phyloP scores from a whole-genome alignment of 352 stramenopile genomes.

The Phytophthora uliginosa region DNA sequence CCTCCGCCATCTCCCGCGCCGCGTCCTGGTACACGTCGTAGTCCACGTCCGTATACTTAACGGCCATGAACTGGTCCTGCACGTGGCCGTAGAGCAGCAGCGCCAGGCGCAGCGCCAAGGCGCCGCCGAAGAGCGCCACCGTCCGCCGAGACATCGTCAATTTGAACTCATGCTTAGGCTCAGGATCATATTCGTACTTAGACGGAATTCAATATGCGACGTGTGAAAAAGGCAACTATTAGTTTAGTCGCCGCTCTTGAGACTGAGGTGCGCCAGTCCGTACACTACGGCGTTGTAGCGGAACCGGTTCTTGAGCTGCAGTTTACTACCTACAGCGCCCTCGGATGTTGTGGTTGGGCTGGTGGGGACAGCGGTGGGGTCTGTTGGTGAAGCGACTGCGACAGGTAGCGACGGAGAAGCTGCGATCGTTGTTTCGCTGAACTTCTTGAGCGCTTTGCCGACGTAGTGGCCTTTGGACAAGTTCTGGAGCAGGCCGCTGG shows the following conservation, averaged over 20 bases:
- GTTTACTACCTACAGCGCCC: conserved; percentile 12
- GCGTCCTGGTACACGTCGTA: conserved; percentile 99
- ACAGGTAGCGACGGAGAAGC: not conserved
- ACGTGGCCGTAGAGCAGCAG: conserved; percentile 80
- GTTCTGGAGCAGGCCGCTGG: conserved; percentile 56
- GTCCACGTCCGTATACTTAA: conserved; percentile 99
- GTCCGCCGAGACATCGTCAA: conserved; percentile 36
- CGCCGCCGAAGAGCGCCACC: conserved; percentile 52
- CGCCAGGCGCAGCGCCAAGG: conserved; percentile 67
- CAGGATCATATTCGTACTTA: conserved; percentile 24
- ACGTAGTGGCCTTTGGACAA: conserved; percentile 66
- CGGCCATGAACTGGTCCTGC: conserved; percentile 79
- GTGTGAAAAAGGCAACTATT: conserved; percentile 31
- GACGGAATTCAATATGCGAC: conserved; percentile 10
- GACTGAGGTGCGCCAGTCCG: conserved; percentile 62
- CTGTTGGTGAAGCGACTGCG: not conserved
- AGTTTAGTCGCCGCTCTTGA: conserved; percentile 56
- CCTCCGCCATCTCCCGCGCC: conserved; percentile 88
- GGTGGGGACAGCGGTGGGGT: not conserved
- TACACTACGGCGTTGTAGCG: conserved; percentile 81
- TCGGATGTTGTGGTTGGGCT: conserved; percentile 5
- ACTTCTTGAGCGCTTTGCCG: conserved; percentile 70
- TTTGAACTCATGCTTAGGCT: not conserved
- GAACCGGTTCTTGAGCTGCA: conserved; percentile 77
- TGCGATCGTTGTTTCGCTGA: conserved; percentile 45